Evolutionary conservation across 306 rosid species (phyloP).

Genomic region (Trifolium repens): DNA sequence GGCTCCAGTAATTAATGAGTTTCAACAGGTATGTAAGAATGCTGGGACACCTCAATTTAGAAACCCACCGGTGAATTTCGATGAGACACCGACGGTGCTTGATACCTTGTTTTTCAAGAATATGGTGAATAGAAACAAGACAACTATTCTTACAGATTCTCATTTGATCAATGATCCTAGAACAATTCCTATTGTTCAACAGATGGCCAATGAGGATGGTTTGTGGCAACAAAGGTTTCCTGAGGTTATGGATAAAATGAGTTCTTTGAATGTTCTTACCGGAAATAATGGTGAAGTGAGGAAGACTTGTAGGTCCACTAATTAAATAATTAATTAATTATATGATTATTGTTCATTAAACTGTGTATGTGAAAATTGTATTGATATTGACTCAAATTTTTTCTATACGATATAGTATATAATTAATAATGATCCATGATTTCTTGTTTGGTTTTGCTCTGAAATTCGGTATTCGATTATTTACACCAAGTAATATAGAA

Average conservation of each 20-base stretch:
- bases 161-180: constrained; percentile 41
- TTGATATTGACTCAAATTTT: not conserved
- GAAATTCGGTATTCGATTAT: not conserved
- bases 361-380: not conserved
- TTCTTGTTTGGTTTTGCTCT: not conserved
- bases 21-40: constrained; percentile 36
- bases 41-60: constrained; percentile 5
- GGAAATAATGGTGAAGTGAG: constrained; percentile 61
- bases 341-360: not conserved
- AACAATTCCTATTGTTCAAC: constrained; percentile 43
- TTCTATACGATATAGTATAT: not conserved
- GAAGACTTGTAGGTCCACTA: constrained; percentile 58
- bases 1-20: not conserved
- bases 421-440: not conserved
- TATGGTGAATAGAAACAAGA: constrained; percentile 39
- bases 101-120: constrained; percentile 56
- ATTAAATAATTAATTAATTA: constrained; percentile 33
- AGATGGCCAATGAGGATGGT: constrained; percentile 36
- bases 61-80: constrained; percentile 42
- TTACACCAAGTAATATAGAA: not conserved
- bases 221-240: constrained; percentile 45
- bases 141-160: constrained; percentile 50
- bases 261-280: constrained; percentile 49
- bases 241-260: constrained; percentile 43
- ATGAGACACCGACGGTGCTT: constrained; percentile 54